Base-by-base conservation (phyloP, 805 yeast genomes). In the Clavispora carvajalis region DNA sequence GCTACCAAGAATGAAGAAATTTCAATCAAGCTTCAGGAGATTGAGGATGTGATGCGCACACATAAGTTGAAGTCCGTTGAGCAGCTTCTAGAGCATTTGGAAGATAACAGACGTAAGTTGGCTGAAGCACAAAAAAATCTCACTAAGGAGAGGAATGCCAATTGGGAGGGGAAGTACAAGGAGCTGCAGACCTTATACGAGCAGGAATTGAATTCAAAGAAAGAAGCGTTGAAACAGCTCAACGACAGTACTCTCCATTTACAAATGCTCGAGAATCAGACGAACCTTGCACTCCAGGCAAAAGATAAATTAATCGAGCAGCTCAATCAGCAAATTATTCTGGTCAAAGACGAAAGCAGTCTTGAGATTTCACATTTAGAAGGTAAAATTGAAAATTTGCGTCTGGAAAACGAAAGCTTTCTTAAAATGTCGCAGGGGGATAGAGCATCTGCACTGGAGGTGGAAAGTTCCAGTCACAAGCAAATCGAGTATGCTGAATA, bases 341-440 rank as follows among this genome's bases (percentile, higher is more conserved):
- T 38, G 45, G 52, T 33, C 64, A 73, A 53, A 61, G 68, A 50
- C 46, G 65, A 42, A 50, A 60, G 51, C 49, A 40, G 54, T 52
- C 40, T 56, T 48, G 88, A 82, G 52, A 69, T 79, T 13, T 60
- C 73, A 24, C 61, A 81, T 37, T 62, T 87, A 23, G 96, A 88
- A 55, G 73, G 73, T 15, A 79, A 80, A 44, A 69, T 86, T 38
- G 97, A 91, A 61, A 65, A 69, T 22, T 62, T 83, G 39, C 69
- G 96, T 33, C 67, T 78, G 22, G 76, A 77, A 48, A 65, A 76
- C 21, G 96, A 89, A 55, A 40, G 38, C 28, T 48, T 48, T 24
- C 34, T 44, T 34, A 43, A 36, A 36, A 38, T 37, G 33, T 36
- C 42, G 11, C 39, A 21, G 34, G 23, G 38, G 3, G 35, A 39